Percentiles rank a stretch among this genome's conserved stretches.
phyloP scores from a whole-genome alignment of 345 rosid genomes.

The Hypericum perforatum region DNA sequence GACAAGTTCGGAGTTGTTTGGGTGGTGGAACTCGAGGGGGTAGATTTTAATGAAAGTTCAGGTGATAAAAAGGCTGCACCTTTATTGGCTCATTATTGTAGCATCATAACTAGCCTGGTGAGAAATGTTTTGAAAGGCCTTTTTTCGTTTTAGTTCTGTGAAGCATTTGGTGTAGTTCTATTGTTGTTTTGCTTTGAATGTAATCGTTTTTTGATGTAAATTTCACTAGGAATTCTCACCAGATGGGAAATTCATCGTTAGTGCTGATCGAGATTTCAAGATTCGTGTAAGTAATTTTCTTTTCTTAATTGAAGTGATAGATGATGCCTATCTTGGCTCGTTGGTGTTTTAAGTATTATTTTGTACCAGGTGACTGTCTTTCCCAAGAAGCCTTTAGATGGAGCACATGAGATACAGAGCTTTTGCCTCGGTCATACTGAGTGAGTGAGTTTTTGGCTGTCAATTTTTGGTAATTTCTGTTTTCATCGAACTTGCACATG shows the following conservation, averaged over 20 bases:
- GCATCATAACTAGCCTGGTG: constrained; percentile 89
- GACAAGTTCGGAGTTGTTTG: constrained; percentile 97
- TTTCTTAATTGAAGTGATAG: constrained; percentile 8
- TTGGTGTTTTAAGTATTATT: constrained; percentile 8
- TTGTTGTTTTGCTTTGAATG: background rate
- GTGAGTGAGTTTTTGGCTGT: constrained; percentile 42
- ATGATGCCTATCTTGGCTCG: constrained; percentile 9
- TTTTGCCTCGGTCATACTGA: constrained; percentile 95
- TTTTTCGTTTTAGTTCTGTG: background rate
- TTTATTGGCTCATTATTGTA: constrained; percentile 86
- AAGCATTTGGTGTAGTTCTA: background rate
- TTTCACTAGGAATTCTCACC: constrained; percentile 75
- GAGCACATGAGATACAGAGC: constrained; percentile 92
- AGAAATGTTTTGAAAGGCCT: constrained; percentile 7
- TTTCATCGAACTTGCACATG: too few species aligned
- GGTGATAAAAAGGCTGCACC: constrained; percentile 50
- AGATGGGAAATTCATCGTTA: constrained; percentile 60
- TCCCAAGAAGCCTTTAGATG: constrained; percentile 70
- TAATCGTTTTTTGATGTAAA: constrained; percentile 1
- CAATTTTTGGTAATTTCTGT: background rate
- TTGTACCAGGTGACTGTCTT: constrained; percentile 60
- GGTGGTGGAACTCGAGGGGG: constrained; percentile 50
- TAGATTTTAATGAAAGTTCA: constrained; percentile 25
- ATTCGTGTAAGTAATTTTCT: constrained; percentile 55
- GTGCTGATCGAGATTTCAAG: constrained; percentile 85